Evolutionary conservation across 768 basidiomycete genomes (phyloP), one percentile per base, ranked within the genome.

Genomic region (Trametes elegans): DNA sequence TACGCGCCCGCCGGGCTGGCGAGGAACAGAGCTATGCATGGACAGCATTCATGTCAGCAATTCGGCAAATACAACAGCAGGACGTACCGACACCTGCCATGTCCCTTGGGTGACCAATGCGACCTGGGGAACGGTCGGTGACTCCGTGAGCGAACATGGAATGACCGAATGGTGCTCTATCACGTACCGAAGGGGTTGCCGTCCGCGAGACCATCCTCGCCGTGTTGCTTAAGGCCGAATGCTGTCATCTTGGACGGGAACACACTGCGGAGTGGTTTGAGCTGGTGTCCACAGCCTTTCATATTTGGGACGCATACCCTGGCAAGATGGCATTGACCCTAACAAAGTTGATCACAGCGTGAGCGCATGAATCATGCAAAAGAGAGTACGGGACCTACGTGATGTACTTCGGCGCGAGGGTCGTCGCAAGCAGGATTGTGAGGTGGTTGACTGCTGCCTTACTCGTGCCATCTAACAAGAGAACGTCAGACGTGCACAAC

Each of bases 401-500:
- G 69, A 92, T 80, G 57, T 79, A 77, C 10, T 70, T 70, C 7
- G 73, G 73, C 7, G 73, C 81, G 14, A 93, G 77, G 47, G 87
- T 88, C 39, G 82, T 70, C 0, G 90, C 88, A 18, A 93, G 74
- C 44, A 78, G 74, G 13, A 83, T 82, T 5, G 90, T 91, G 41
- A 93, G 80, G 60, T 92, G 90, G 71, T 91, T 92, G 16, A 88
- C 82, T 26, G 89, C 89, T n/a, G 90, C 90, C 71, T 93, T 93
- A 69, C 88, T 90, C 7, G 89, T 75, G 62, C 84, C 81, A 66
- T 93, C 90, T 93, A 59, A 28, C 2, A 23, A 19, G 32, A 39
- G 38, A 41, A 58, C 43, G 39, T 28, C 48, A n/a, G n/a, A n/a
- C n/a, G n/a, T n/a, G n/a, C n/a, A n/a, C n/a, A n/a, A n/a, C n/a